A percentile compares a stretch with the other conserved stretches of the same genome.
Conservation (phyloP, 176 grass and related monocot genomes). For the Zea mays region DNA sequence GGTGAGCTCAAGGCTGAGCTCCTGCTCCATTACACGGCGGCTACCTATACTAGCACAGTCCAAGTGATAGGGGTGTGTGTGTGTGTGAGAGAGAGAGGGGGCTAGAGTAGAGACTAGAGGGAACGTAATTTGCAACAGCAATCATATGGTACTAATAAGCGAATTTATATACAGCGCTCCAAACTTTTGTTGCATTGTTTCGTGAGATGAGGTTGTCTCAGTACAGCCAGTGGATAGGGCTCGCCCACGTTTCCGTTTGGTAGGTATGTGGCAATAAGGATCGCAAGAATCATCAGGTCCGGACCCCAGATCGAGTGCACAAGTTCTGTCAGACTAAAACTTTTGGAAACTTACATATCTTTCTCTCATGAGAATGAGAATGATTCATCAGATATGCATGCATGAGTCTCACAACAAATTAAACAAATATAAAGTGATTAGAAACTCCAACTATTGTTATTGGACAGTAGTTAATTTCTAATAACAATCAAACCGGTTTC, state of each 20-base stretch:
- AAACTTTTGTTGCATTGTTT: background rate
- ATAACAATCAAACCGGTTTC: background rate
- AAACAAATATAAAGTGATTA: background rate
- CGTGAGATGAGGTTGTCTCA: conserved; percentile 1
- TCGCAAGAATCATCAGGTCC: background rate
- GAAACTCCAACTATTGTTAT: background rate
- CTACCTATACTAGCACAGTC: background rate
- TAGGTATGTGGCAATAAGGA: background rate
- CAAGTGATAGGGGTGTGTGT: background rate
- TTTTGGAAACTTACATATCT: background rate
- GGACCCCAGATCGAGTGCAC: background rate
- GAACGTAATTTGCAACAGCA: conserved; percentile 16
- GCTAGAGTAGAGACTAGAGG: background rate
- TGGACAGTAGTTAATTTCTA: background rate
- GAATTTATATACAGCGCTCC: conserved; percentile 16
- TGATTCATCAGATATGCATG: background rate
- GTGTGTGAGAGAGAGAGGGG: background rate
- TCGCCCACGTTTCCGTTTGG: conserved; percentile 22
- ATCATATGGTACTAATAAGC: conserved; percentile 25
- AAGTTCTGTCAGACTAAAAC: background rate
- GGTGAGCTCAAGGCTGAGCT: conserved; percentile 58
- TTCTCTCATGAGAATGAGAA: background rate
- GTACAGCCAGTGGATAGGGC: conserved; percentile 2
- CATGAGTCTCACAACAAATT: background rate
- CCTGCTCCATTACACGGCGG: conserved; percentile 38